Base-by-base conservation (phyloP, 192 early-diverging fungal species). In the Backusella macrospora region DNA sequence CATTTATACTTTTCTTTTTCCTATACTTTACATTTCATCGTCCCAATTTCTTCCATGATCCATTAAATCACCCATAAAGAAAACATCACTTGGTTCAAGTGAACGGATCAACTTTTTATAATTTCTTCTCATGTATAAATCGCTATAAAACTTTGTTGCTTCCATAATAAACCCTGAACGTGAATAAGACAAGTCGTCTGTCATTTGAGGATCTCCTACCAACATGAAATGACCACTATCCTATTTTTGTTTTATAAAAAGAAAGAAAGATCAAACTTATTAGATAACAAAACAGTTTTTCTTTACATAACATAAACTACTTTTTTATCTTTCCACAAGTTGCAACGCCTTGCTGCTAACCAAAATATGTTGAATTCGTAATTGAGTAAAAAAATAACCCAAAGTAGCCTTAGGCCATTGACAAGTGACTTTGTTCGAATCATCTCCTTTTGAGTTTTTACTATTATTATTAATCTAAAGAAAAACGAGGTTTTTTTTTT, bases 201-300 rank as follows among this genome's bases (percentile, higher is more conserved):
- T 96, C 47, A 99, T 87, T 75, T 99, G 97, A 45, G 97, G 96
- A 80, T 99, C 97, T 0, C 93, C 92, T 47, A 99, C 83, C 9
- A 99, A 73, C 13, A 90, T 89, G 18, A 95, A 73, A 39, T 79
- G 79, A 59, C 80, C 46, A 0, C 34, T 65, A 7, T 46, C 8
- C 40, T 26, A 23, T 18, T 44, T 45, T 18, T n/a, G 1, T 16
- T 45, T 14, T n/a, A 37, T 71, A 16, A 16, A 42, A 37, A 29
- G 34, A 18, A 29, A 2, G 29, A 9, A 16, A 21, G n/a, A 14
- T 43, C n/a, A 21, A 15, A 13, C 26, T 43, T 18, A 4, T 7
- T 72, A 23, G 15, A 44, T 15, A 34, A 34, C 29, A 34, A 34
- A 34, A 34, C 0, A 34, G 29, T 42, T 29, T 59, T 29, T 26